Conservation (phyloP, 371 early-diverging fungal species). For the Mortierella sp. region DNA sequence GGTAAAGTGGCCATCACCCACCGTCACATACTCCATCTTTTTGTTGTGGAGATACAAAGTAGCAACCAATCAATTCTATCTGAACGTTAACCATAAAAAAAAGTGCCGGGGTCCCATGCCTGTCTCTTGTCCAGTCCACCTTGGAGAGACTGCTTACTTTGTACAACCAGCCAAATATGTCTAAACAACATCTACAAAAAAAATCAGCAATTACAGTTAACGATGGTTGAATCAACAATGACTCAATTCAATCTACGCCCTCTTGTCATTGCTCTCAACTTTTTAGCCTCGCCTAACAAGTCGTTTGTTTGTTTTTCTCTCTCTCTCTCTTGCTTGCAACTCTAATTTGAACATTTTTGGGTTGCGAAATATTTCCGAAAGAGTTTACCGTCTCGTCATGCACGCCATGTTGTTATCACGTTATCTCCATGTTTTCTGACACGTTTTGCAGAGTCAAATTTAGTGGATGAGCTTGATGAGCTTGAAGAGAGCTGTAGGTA, state of each 20-base stretch:
- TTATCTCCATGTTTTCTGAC: not conserved
- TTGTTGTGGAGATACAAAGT: too few relatives aligned
- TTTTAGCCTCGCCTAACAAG: too few relatives aligned
- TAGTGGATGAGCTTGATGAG: not conserved
- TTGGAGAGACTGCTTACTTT: not conserved
- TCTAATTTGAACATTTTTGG: not conserved
- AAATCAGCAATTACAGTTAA: not conserved
- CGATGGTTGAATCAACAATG: too few relatives aligned
- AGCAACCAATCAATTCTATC: too few relatives aligned
- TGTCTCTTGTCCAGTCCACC: not conserved
- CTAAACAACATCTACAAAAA: not conserved
- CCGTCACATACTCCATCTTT: not conserved
- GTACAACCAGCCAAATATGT: not conserved
- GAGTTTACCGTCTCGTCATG: not conserved
- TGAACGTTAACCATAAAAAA: not conserved
- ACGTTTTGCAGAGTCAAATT: not conserved
- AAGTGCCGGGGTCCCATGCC: not conserved
- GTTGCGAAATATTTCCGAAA: conserved; percentile 3
- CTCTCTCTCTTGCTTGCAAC: not conserved
- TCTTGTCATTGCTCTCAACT: not conserved
- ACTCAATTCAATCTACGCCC: not conserved
- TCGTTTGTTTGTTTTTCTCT: too few relatives aligned
- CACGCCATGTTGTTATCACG: conserved; percentile 10
- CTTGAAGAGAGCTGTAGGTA: not conserved
- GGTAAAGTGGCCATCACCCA: not conserved